Conservation (phyloP, 2,329 filamentous ascomycete species). For the Juglanconis sp. region DNA sequence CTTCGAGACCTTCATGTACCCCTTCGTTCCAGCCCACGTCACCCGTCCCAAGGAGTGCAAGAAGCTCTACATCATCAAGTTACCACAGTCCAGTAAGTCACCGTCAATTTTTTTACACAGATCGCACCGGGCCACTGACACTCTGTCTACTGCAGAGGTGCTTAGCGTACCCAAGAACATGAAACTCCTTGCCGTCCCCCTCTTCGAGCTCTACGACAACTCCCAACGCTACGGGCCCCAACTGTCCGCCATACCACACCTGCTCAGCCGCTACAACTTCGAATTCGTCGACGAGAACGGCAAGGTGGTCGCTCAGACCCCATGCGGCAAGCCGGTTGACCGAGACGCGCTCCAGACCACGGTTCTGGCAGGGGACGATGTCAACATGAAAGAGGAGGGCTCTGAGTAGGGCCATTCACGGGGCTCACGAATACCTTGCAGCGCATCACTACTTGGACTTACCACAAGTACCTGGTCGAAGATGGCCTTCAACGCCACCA, state of each 20-base stretch:
- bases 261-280: conserved; percentile 93
- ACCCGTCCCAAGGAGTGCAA: conserved; percentile 98
- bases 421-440: not conserved
- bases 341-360: conserved; percentile 62
- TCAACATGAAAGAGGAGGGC: conserved; percentile 56
- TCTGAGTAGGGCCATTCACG: conserved; percentile 18
- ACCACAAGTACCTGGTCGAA: not conserved
- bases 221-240: conserved; percentile 92
- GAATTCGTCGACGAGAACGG: conserved; percentile 95
- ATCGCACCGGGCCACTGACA: not conserved
- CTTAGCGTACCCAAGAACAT: conserved; percentile 98
- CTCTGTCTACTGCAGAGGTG: conserved; percentile 61
- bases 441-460: not conserved
- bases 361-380: conserved; percentile 62
- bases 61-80: conserved; percentile 95
- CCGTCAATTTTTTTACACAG: not conserved
- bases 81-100: conserved; percentile 80
- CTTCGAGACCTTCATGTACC: conserved; percentile 99
- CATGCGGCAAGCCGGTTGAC: conserved; percentile 60
- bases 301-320: conserved; percentile 80
- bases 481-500: not conserved
- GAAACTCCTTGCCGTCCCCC: conserved; percentile 93
- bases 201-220: conserved; percentile 98
- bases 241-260: conserved; percentile 90
- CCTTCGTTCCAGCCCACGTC: conserved; percentile 93